Conservation (phyloP, 352 stramenopile species). For the Phytopythium sindhum region DNA sequence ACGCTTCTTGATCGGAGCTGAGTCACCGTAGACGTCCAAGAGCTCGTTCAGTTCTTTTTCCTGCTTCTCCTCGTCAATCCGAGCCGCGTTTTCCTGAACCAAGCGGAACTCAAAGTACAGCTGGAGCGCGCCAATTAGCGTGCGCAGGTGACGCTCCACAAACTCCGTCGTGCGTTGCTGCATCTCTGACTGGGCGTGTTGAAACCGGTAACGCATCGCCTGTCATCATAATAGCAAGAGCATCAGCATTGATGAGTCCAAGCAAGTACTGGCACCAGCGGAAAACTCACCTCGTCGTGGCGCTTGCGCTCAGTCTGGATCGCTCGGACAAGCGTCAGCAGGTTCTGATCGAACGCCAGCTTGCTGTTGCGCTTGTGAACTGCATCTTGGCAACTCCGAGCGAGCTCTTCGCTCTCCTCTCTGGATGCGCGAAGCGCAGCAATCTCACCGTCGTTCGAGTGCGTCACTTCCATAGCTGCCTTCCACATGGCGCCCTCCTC, state of each 20-base stretch:
- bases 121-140: conserved; percentile 35
- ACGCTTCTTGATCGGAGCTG: conserved; percentile 51
- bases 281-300: conserved; percentile 11
- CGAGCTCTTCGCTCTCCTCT: conserved; percentile 19
- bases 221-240: background rate
- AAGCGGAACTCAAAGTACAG: conserved; percentile 65
- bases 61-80: conserved; percentile 41
- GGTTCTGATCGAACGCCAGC: conserved; percentile 30
- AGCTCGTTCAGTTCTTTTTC: conserved; percentile 40
- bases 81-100: conserved; percentile 45
- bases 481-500: conserved; percentile 29
- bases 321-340: conserved; percentile 26
- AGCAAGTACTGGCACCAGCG: background rate
- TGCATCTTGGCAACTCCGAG: conserved; percentile 9
- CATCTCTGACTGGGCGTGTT: conserved; percentile 11
- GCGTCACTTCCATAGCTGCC: conserved; percentile 31
- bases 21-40: conserved; percentile 60
- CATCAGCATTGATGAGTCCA: background rate
- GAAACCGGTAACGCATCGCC: conserved; percentile 25
- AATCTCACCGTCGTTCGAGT: conserved; percentile 31
- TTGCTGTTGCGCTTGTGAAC: conserved; percentile 22
- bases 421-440: conserved; percentile 25
- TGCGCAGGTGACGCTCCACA: conserved; percentile 20
- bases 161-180: conserved; percentile 11
- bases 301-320: conserved; percentile 17